phyloP scores from a whole-genome alignment of 2,329 filamentous ascomycete species.

The Neurospora sp. region DNA sequence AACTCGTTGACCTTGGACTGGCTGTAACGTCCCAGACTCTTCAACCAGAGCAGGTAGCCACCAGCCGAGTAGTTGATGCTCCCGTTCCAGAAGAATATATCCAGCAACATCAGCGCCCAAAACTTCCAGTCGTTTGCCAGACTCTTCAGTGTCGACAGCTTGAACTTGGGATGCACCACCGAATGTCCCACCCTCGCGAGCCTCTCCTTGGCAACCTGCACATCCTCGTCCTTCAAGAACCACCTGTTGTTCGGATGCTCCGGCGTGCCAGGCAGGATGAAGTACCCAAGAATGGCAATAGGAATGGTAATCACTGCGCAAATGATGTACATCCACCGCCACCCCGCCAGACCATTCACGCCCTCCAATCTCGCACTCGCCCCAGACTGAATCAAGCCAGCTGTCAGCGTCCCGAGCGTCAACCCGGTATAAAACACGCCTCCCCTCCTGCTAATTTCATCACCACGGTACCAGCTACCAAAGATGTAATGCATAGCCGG shows the following conservation, averaged over 20 bases:
- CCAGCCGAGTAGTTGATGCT: conserved; percentile 35
- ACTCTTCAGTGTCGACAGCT: conserved; percentile 19
- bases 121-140: conserved; percentile 35
- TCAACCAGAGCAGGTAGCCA: conserved; percentile 47
- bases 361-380: conserved; percentile 31
- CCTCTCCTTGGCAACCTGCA: conserved; percentile 33
- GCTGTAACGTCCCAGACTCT: conserved; percentile 39
- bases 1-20: conserved; percentile 39
- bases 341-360: conserved; percentile 35
- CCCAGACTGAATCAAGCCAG: conserved; percentile 38
- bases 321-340: conserved; percentile 50
- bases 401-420: conserved; percentile 40
- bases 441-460: conserved; percentile 36
- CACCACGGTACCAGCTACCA: conserved; percentile 37
- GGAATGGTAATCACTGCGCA: conserved; percentile 44
- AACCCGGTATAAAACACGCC: conserved; percentile 43
- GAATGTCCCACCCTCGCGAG: conserved; percentile 34
- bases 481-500: conserved; percentile 30
- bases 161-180: conserved; percentile 25
- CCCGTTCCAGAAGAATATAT: conserved; percentile 48
- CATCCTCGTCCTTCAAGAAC: conserved; percentile 35
- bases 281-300: conserved; percentile 37
- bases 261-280: conserved; percentile 41
- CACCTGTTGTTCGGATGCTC: conserved; percentile 36
- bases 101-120: conserved; percentile 39